Percentiles rank a stretch among this genome's conserved stretches.
These are phyloP conservation scores for Nakaseomyces sp. DNA, from an alignment of 1,139 yeast genomes.

Conservation along the genomic window DNA sequence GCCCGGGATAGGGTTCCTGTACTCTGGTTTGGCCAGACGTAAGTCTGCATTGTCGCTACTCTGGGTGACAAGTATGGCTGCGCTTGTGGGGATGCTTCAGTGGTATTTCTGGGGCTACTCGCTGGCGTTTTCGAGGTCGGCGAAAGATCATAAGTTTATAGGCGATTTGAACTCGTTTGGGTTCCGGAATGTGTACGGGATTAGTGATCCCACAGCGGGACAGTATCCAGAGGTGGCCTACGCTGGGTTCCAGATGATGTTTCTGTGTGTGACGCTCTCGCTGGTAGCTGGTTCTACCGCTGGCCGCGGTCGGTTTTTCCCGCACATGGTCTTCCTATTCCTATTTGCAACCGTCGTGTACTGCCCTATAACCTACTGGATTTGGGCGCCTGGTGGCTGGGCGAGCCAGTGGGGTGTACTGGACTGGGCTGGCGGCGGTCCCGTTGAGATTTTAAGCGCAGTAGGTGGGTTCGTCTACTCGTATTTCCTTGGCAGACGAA, in stretches of 20 bases:
- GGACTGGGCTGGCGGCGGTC: conserved; percentile 98
- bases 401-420: conserved; percentile 83
- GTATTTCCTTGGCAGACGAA: conserved; percentile 72
- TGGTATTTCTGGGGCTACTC: conserved; percentile 99
- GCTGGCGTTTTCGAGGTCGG: conserved; percentile 71
- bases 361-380: conserved; percentile 90
- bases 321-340: conserved; percentile 74
- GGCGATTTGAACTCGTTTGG: conserved; percentile 83
- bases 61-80: conserved; percentile 70
- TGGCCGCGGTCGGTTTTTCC: conserved; percentile 84
- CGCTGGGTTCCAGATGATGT: conserved; percentile 85
- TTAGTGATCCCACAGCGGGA: conserved; percentile 30
- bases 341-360: conserved; percentile 88
- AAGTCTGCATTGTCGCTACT: conserved; percentile 85
- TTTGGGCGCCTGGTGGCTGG: conserved; percentile 92
- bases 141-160: conserved; percentile 64
- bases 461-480: conserved; percentile 84
- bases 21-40: conserved; percentile 90
- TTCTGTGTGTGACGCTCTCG: conserved; percentile 80
- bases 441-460: conserved; percentile 88
- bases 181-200: conserved; percentile 59
- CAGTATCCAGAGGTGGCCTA: conserved; percentile 75
- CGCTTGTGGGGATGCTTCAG: conserved; percentile 76
- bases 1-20: conserved; percentile 88
- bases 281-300: conserved; percentile 93